Conservation (phyloP, 1,284 basidiomycete genomes). For the Malassezia obtusa region DNA sequence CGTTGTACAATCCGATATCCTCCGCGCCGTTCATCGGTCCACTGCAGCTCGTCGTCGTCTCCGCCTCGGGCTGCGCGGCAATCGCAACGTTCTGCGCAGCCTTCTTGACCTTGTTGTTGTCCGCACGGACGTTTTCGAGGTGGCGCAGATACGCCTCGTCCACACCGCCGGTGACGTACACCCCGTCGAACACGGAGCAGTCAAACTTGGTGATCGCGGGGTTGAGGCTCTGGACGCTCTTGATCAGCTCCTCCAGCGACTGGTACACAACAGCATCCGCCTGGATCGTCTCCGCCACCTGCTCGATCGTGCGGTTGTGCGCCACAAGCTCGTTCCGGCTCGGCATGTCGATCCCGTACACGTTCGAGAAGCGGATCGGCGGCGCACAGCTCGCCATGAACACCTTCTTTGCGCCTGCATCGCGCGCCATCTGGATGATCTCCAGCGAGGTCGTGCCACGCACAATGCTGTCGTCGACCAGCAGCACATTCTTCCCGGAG, state of each 20-base stretch:
- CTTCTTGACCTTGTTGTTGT: constrained; percentile 61
- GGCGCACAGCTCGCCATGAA: constrained; percentile 95
- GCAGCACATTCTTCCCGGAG: constrained; percentile 75
- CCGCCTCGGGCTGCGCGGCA: constrained; percentile 21
- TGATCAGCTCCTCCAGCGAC: constrained; percentile 77
- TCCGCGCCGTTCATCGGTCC: constrained; percentile 46
- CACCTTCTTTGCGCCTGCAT: constrained; percentile 95
- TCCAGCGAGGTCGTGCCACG: constrained; percentile 97
- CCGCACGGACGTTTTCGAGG: constrained; percentile 69
- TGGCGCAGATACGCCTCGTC: constrained; percentile 70
- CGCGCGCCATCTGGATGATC: constrained; percentile 98
- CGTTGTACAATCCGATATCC: constrained; percentile 27
- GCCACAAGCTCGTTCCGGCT: constrained; percentile 87
- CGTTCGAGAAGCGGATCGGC: constrained; percentile 86
- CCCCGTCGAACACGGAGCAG: constrained; percentile 93
- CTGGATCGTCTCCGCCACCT: constrained; percentile 75
- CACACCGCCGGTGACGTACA: constrained; percentile 94
- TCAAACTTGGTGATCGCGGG: constrained; percentile 71
- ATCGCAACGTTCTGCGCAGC: constrained; percentile 15
- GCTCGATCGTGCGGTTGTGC: constrained; percentile 63
- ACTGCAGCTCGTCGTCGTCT: constrained; percentile 28
- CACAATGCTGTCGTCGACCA: constrained; percentile 98
- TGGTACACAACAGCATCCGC: constrained; percentile 97
- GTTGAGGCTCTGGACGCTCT: constrained; percentile 81
- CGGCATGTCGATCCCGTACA: constrained; percentile 99